Base-by-base conservation (phyloP, 352 stramenopile genomes). In the Phytophthora colocasiae region DNA sequence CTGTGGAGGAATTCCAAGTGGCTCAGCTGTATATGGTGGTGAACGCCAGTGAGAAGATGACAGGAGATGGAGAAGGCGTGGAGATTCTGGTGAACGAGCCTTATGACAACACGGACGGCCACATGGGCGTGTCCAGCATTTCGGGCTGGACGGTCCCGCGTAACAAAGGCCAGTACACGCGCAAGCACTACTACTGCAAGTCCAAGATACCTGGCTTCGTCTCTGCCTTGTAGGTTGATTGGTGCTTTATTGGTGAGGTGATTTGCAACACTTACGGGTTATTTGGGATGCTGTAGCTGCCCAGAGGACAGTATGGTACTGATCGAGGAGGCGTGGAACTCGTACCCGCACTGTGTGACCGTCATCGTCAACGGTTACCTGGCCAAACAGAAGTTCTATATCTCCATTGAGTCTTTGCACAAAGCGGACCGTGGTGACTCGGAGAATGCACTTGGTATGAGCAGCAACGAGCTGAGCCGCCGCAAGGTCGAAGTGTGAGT, bases 141-240 rank as follows among this genome's bases (percentile, higher is more conserved):
- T 95, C 87, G 11, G 72, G 79, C 38, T 93, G 85, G 80, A 71
- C 66, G 2, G 58, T 96, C n/a, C 87, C 87, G 12, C 71, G 73
- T 45, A 93, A 83, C 69, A 92, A 89, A 61, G 88, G 88, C 44
- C 88, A 96, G 69, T 96, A 96, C 75, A 96, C 88, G 52, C 83
- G 87, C 65, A 96, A 96, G 69, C 87, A 96, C 73, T 96, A 96
- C 72, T 93, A 93, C 72, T 87, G 80, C 80, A 90, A 91, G 74
- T 91, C 78, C 58, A 88, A 91, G 68, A 93, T 96, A 65, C 88
- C 88, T 8, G 75, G 81, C 61, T 89, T 91, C 59, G 76, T 95
- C 10, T 92, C 84, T 5, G 80, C 85, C 41, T 86, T 95, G 86
- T 94, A 90, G 26, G 78, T 66, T 2, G 5, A 14, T 36, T 19